Conservation (phyloP, 768 basidiomycete genomes). For the Mrakia blollopis region DNA sequence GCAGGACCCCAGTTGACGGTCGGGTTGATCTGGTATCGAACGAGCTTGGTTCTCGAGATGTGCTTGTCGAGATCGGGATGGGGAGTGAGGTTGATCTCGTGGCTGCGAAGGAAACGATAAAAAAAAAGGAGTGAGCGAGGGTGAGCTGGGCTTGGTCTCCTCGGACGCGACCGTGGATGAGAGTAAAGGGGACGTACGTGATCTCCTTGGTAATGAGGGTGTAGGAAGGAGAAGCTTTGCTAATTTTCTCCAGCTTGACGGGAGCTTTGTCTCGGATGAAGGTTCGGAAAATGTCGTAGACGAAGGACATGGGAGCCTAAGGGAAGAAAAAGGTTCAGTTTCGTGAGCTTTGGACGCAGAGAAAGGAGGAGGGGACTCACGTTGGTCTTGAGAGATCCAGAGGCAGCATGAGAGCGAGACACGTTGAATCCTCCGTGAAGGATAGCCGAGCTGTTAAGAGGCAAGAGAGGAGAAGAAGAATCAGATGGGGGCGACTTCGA, state of each 20-base stretch:
- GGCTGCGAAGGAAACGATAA: conserved; percentile 24
- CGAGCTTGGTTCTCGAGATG: conserved; percentile 65
- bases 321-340: neutral
- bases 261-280: conserved; percentile 71
- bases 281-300: conserved; percentile 79
- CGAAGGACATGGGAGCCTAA: conserved; percentile 53
- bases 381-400: conserved; percentile 87
- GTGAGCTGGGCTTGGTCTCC: no score
- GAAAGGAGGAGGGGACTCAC: conserved; percentile 40
- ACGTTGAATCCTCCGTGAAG: conserved; percentile 77
- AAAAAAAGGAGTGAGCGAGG: neutral
- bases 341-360: neutral
- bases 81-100: conserved; percentile 63
- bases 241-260: conserved; percentile 75
- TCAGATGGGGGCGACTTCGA: conserved; percentile 17
- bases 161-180: conserved; percentile 5
- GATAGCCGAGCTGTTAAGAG: conserved; percentile 65
- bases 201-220: conserved; percentile 44
- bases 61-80: conserved; percentile 63
- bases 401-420: conserved; percentile 82
- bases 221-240: conserved; percentile 64
- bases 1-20: conserved; percentile 90
- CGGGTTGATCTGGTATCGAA: conserved; percentile 77
- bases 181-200: conserved; percentile 4
- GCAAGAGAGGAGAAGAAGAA: neutral